Evolutionary conservation across 805 yeast genomes (phyloP), one percentile per base, ranked within the genome.

Genomic region (Brettanomyces naardenensis): DNA sequence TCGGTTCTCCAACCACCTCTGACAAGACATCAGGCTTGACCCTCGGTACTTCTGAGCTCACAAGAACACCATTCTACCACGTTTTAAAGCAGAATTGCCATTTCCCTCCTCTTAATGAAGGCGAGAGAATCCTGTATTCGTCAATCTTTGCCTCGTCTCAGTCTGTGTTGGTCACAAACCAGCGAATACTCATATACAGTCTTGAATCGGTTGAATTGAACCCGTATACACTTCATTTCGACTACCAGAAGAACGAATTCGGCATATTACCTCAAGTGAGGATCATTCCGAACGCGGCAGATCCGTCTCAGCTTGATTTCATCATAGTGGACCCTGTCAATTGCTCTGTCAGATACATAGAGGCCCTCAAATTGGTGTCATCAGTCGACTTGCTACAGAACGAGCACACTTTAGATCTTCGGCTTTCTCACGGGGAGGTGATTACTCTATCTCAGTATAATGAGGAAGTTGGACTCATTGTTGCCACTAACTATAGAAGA

Each of bases 391-490:
- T 52, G 5, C 42, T 56, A 5, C 51, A 49, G 27, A 72, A 58
- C 59, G 59, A 34, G 5, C 58, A 52, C 11, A 40, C 52, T 28
- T 61, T 62, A 35, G 48, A 57, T 3, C 48, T 79, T 18, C 68
- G 64, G 30, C 60, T 79, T 5, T 49, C 62, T 1, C 56, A 67
- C 15, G 64, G 68, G 13, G 97, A 89, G 53, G 52, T 55, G 22
- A 63, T 87, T 14, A 71, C 76, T 1, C 48, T 66, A 28, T 69
- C 80, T 1, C 73, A 75, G 38, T 72, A 72, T 42, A 67, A 80
- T 9, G 86, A 78, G 45, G 89, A 92, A 0, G 75, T 82, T 1
- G 95, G 95, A 2, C 64, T 86, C 4, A 65, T 80, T 0, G 51
- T 81, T 6, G 73, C 87, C 6, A 86, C 96, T 0, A 73, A 83